Conservation (phyloP, 768 basidiomycete genomes). For the Boletus tylopilopsis region DNA sequence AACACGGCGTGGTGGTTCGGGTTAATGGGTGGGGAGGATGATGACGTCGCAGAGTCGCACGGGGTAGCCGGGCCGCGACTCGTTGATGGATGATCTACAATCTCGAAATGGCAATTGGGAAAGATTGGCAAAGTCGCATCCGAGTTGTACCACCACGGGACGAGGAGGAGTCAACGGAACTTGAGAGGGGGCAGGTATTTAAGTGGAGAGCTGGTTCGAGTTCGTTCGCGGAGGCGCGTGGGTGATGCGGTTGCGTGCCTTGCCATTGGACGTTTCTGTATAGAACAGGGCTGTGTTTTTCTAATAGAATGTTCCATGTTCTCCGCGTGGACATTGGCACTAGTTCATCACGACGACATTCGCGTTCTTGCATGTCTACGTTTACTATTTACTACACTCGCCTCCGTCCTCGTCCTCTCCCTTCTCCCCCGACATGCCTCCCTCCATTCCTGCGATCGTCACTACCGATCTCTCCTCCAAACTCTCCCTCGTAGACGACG, state of each 20-base stretch:
- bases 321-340: no score
- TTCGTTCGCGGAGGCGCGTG: neutral
- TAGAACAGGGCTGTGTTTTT: slow-evolving; percentile 30
- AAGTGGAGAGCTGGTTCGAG: neutral
- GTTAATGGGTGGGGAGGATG: slow-evolving; percentile 10
- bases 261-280: slow-evolving; percentile 7
- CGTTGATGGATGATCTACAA: slow-evolving; percentile 26
- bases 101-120: slow-evolving; percentile 19
- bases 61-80: slow-evolving; percentile 6
- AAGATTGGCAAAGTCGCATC: neutral
- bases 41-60: slow-evolving; percentile 14
- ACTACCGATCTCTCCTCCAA: slow-evolving; percentile 35
- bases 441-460: slow-evolving; percentile 33
- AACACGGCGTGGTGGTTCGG: slow-evolving; percentile 12
- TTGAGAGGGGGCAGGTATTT: neutral
- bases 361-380: neutral
- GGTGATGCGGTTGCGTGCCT: slow-evolving; percentile 7
- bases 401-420: neutral
- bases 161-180: no score
- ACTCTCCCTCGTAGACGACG: slow-evolving; percentile 16
- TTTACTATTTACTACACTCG: no score
- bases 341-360: no score
- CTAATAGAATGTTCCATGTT: slow-evolving; percentile 24
- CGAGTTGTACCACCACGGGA: no score
- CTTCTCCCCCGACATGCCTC: slow-evolving; percentile 15